Evolutionary conservation across 306 rosid species (phyloP).

Genomic region (Vigna trinervia): DNA sequence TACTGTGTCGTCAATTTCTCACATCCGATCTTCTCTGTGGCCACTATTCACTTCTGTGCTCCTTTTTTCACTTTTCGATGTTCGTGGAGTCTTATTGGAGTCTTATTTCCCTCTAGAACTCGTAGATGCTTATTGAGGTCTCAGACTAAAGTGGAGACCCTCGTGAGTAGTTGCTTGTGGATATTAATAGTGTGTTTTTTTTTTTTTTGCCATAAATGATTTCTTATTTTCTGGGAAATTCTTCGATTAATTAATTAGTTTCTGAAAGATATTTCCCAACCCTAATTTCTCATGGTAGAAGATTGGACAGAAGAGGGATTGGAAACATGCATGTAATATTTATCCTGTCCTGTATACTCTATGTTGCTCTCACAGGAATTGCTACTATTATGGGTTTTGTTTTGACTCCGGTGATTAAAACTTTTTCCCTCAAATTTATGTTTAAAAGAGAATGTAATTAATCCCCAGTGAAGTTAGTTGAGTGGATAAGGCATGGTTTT

Average conservation of each 20-base stretch:
- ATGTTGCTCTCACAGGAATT: not conserved
- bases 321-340: not conserved
- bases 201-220: not conserved
- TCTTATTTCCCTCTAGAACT: conserved; percentile 3
- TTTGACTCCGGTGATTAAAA: not conserved
- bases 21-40: no score
- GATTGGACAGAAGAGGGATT: not conserved
- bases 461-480: not conserved
- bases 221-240: not conserved
- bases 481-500: not conserved
- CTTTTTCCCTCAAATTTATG: not conserved
- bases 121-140: not conserved
- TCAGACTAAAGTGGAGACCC: not conserved
- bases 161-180: not conserved
- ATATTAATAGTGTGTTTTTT: not conserved
- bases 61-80: not conserved
- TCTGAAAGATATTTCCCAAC: conserved; percentile 5
- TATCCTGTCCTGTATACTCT: not conserved
- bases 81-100: not conserved
- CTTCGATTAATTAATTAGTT: conserved; percentile 5
- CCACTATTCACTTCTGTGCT: not conserved
- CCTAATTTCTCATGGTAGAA: conserved; percentile 14
- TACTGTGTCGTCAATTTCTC: not conserved
- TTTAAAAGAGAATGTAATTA: not conserved
- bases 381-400: not conserved